phyloP scores from a whole-genome alignment of 345 rosid species.

The Reutealis trisperma region DNA sequence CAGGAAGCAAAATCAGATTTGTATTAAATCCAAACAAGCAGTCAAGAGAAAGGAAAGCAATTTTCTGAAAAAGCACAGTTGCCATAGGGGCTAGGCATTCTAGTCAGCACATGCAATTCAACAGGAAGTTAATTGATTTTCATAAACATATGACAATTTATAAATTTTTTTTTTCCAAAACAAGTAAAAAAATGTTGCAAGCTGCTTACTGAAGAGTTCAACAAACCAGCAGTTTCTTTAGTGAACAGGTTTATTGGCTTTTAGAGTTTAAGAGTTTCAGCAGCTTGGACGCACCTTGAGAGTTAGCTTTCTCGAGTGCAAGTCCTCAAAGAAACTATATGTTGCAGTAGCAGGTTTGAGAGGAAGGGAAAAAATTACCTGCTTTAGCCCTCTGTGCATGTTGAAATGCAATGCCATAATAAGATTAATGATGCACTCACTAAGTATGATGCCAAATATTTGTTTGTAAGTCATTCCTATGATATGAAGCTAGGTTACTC shows the following conservation, averaged over 20 bases:
- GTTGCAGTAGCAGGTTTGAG: background rate
- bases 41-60: background rate
- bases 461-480: background rate
- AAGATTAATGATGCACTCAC: background rate
- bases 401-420: background rate
- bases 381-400: background rate
- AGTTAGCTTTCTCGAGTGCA: background rate
- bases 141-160: background rate
- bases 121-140: slow-evolving; percentile 1
- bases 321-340: background rate
- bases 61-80: background rate
- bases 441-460: background rate
- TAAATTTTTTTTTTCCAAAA: background rate
- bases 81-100: background rate
- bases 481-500: background rate
- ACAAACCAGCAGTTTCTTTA: background rate
- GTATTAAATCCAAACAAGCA: slow-evolving; percentile 8
- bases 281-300: background rate
- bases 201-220: background rate
- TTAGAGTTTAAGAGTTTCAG: background rate
- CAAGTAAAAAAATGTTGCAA: background rate
- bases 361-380: background rate
- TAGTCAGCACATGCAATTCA: background rate
- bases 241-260: background rate
- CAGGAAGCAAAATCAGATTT: slow-evolving; percentile 21